Base-by-base conservation (phyloP, 208 protist genomes). In the Trypanosoma platydactyli region DNA sequence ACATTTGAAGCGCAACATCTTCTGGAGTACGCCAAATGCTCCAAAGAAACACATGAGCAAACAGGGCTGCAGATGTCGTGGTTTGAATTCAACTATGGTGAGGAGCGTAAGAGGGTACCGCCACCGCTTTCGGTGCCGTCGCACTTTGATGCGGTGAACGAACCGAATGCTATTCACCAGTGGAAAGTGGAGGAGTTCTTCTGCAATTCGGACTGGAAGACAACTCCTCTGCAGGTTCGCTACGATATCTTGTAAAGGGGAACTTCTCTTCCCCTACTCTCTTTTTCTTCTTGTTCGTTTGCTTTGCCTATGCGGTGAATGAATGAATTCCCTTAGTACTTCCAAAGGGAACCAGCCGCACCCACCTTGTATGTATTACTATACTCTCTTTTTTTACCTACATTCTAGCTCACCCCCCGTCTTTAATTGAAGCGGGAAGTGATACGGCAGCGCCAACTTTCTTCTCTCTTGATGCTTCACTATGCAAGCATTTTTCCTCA, bases 1-100 rank as follows among this genome's bases (percentile, higher is more conserved):
- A 97, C 95, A 27, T 90, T 87, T 57, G 84, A 97, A 70, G 92
- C 88, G 38, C 73, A 97, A 25, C 7, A 46, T 18, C 50, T 95
- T 59, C 73, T 97, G 38, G 75, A 89, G 29, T 62, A 72, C 27
- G 81, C 83, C 7, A 83, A 76, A 61, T 94, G 88, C 75, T 62
- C 45, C 35, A 48, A 76, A 27, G 46, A 54, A n/a, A 24, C 27
- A 18, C 41, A 62, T 15, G 56, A 69, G 57, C n/a, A 22, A n/a
- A 76, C 67, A 55, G 50, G 64, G 3, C 44, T 92, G 45, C 82
- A 89, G 45, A 80, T 75, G 44, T 89, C 86, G 3, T 84, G 62
- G 77, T 79, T 66, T 45, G 64, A 86, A 33, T 88, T 88, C 70
- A 92, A 88, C 62, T 88, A 89, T 44, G 70, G 79, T 49, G 61